Base-by-base conservation (phyloP, 306 rosid species). In the Trifolium subterraneum region DNA sequence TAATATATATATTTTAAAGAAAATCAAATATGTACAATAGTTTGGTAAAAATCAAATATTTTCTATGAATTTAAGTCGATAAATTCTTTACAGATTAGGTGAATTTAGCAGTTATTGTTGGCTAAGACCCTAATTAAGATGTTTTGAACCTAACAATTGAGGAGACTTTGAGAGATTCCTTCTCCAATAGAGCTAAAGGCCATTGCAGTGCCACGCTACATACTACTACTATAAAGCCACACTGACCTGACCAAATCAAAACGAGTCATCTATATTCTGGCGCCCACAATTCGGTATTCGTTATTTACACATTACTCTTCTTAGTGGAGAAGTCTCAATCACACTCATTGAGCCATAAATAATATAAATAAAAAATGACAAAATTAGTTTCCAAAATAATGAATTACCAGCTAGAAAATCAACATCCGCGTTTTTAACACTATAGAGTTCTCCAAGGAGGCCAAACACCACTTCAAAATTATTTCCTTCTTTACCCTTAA, bases 371-470 rank as follows among this genome's bases (percentile, higher is more conserved):
- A 22, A 22, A 22, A 36, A 45, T 14, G 51, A 45, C 51, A 45
- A 45, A 45, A 5, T 4, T 15, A 47, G 54, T 47, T 15, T 15
- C 5, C 5, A 42, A 10, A 47, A 45, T 15, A 15, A 5, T 47
- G 7, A 47, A 2, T 47, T 13, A 48, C 31, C 10, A 36, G 79
- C 31, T 50, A 64, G 15, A 6, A 7, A 55, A 41, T 14, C 36
- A 29, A 20, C 52, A 8, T 72, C 85, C 91, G 85, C 86, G 85
- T 87, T 78, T 71, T 61, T 29, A 16, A 72, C 82, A 82, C 84
- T 52, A 44, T 3, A n/a, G 1, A 22, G 2, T 44, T 44, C 16
- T 13, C 51, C n/a, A 44, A 47, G 19, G 2, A 47, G 54, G 54
- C 54, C 54, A 47, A 47, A 47, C n/a, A 14, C 54, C 54, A 47